Conservation (phyloP, 2,329 filamentous ascomycete genomes). For the Cytospora schulzeri region DNA sequence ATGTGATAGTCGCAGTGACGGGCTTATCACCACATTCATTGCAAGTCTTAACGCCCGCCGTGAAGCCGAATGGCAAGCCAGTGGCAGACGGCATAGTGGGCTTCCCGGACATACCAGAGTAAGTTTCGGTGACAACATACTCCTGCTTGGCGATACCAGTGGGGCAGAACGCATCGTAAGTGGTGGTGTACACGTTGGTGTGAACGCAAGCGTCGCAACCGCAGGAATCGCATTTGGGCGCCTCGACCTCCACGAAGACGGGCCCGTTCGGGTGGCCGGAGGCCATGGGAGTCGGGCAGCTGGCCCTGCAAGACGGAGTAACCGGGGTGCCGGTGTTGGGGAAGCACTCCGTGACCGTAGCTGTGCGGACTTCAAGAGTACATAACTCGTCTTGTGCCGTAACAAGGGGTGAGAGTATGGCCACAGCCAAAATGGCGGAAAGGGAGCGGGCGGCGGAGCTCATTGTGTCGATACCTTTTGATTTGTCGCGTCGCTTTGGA, state of each 20-base stretch:
- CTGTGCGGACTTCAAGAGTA: constrained; percentile 15
- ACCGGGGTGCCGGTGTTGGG: constrained; percentile 13
- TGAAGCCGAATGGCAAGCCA: constrained; percentile 16
- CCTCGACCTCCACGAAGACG: constrained; percentile 12
- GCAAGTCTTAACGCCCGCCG: constrained; percentile 13
- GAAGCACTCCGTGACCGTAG: constrained; percentile 17
- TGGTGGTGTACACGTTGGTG: constrained; percentile 20
- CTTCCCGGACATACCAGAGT: constrained; percentile 17
- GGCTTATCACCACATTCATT: constrained; percentile 9
- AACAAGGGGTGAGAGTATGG: constrained; percentile 7
- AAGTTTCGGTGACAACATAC: constrained; percentile 19
- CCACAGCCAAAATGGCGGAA: constrained; percentile 11
- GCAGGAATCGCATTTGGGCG: constrained; percentile 18
- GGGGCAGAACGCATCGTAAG: constrained; percentile 21
- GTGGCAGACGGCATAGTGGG: constrained; percentile 5
- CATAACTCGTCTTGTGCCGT: constrained; percentile 5
- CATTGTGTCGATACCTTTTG: not conserved
- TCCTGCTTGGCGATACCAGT: constrained; percentile 17
- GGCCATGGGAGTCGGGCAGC: constrained; percentile 18
- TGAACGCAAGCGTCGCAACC: constrained; percentile 16
- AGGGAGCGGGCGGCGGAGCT: constrained; percentile 8
- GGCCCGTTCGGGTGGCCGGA: not conserved
- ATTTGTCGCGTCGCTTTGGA: not conserved
- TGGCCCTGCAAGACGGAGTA: constrained; percentile 13
- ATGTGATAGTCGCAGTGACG: constrained; percentile 12